A percentile compares a stretch with the other conserved stretches of the same genome.
These are phyloP conservation scores for Leptosphaerulina australis DNA, from an alignment of 2,329 filamentous ascomycete genomes.

Conservation along the genomic window DNA sequence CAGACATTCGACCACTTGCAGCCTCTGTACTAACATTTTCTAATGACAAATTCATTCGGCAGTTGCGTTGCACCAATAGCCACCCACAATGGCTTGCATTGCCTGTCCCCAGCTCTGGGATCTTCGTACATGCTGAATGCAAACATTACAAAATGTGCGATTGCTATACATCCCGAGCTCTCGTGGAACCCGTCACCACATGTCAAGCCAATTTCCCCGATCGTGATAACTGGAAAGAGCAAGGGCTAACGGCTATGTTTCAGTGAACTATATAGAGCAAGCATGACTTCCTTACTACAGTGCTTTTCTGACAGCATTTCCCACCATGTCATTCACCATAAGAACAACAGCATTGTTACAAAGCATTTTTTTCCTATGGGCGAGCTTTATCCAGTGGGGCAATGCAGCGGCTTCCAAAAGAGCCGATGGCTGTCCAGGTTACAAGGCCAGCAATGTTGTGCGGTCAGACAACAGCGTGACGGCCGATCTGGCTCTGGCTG, in stretches of 20 bases:
- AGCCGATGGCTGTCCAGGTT: constrained; percentile 65
- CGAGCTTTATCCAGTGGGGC: constrained; percentile 29
- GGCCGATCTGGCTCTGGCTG: constrained; percentile 73
- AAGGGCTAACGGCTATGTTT: constrained; percentile 35
- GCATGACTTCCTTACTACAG: constrained; percentile 31
- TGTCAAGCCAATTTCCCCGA: constrained; percentile 11
- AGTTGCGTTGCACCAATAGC: constrained; percentile 16
- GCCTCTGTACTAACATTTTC: constrained; percentile 3
- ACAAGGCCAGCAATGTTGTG: constrained; percentile 66
- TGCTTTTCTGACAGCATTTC: constrained; percentile 24
- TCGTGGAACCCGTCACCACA: constrained; percentile 21
- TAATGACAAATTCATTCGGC: constrained; percentile 17
- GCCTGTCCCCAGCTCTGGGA: constrained; percentile 20
- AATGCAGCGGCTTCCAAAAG: constrained; percentile 29
- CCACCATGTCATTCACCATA: constrained; percentile 34
- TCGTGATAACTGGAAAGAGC: constrained; percentile 21
- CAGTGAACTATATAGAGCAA: constrained; percentile 44
- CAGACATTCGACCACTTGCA: constrained; percentile 10
- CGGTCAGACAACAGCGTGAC: constrained; percentile 62
- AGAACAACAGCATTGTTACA: constrained; percentile 32
- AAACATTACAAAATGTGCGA: constrained; percentile 44
- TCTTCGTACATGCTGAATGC: constrained; percentile 25
- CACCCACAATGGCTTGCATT: constrained; percentile 19
- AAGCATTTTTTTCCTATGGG: constrained; percentile 29
- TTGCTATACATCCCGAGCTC: constrained; percentile 20